phyloP scores from a whole-genome alignment of 2,329 filamentous ascomycete genomes.

The Fusarium veterinarium region DNA sequence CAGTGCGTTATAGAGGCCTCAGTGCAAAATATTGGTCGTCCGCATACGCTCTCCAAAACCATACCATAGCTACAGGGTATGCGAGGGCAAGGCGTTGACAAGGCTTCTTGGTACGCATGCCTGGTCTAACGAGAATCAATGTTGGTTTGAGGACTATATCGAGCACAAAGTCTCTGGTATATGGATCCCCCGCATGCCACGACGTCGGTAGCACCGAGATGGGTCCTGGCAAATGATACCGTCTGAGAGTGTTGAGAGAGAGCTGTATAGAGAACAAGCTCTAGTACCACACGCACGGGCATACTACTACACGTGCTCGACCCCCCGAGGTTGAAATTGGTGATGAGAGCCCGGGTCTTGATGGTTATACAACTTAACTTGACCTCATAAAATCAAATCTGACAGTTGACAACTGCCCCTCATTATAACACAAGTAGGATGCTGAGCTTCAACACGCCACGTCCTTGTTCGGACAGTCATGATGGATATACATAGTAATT shows the following conservation, averaged over 20 bases:
- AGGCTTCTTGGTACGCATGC: background rate
- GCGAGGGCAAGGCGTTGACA: background rate
- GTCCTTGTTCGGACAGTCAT: constrained; percentile 8
- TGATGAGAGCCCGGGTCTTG: background rate
- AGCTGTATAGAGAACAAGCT: constrained; percentile 11
- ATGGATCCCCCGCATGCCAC: background rate
- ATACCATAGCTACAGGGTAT: background rate
- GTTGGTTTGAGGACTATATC: background rate
- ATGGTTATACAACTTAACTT: too few relatives aligned
- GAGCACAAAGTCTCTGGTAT: background rate
- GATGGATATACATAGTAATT: constrained; percentile 10
- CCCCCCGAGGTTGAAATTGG: background rate
- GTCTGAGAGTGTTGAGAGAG: constrained; percentile 5
- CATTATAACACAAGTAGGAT: background rate
- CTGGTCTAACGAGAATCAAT: background rate
- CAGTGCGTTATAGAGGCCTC: background rate
- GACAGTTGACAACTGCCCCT: background rate
- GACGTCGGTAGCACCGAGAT: constrained; percentile 9
- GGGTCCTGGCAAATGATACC: constrained; percentile 12
- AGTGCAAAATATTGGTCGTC: background rate
- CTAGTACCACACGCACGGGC: background rate
- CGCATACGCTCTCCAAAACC: background rate
- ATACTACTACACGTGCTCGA: background rate
- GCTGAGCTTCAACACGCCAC: background rate
- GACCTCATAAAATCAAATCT: background rate